Percentiles rank a stretch among this genome's conserved stretches.
phyloP scores from a whole-genome alignment of 2,329 filamentous ascomycete species.

The Pestalotiopsis sp. region DNA sequence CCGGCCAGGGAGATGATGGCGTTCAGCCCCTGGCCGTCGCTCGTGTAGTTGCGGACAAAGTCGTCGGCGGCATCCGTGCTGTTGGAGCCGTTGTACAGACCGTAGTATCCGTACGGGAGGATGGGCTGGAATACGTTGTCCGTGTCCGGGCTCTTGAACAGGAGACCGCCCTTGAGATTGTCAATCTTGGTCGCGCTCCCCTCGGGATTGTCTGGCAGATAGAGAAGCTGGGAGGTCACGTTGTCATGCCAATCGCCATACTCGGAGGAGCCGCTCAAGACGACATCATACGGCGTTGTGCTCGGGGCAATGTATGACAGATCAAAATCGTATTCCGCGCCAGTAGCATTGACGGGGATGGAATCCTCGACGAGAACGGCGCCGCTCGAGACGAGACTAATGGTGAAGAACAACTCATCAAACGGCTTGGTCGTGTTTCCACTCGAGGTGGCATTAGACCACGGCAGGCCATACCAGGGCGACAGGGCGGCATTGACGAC shows the following conservation, averaged over 20 bases:
- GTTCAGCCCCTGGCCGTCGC: constrained; percentile 43
- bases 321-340: constrained; percentile 38
- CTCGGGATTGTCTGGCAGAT: constrained; percentile 42
- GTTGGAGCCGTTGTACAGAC: constrained; percentile 39
- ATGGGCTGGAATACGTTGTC: constrained; percentile 38
- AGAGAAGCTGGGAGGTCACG: constrained; percentile 37
- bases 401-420: constrained; percentile 35
- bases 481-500: constrained; percentile 45
- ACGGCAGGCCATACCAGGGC: constrained; percentile 39
- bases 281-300: constrained; percentile 39
- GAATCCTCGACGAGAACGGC: constrained; percentile 32
- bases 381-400: constrained; percentile 33
- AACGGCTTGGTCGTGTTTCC: constrained; percentile 21
- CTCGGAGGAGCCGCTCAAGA: constrained; percentile 35
- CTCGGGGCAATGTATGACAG: constrained; percentile 36
- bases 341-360: constrained; percentile 35
- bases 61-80: constrained; percentile 31
- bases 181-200: constrained; percentile 49
- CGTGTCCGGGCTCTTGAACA: constrained; percentile 38
- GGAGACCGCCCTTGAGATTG: constrained; percentile 43
- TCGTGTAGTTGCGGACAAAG: constrained; percentile 34
- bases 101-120: constrained; percentile 47
- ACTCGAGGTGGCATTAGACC: constrained; percentile 28
- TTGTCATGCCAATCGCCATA: constrained; percentile 35
- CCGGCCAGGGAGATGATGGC: constrained; percentile 45